Base-by-base conservation (phyloP, 2,329 filamentous ascomycete genomes). In the Calonectria leucothoes region DNA sequence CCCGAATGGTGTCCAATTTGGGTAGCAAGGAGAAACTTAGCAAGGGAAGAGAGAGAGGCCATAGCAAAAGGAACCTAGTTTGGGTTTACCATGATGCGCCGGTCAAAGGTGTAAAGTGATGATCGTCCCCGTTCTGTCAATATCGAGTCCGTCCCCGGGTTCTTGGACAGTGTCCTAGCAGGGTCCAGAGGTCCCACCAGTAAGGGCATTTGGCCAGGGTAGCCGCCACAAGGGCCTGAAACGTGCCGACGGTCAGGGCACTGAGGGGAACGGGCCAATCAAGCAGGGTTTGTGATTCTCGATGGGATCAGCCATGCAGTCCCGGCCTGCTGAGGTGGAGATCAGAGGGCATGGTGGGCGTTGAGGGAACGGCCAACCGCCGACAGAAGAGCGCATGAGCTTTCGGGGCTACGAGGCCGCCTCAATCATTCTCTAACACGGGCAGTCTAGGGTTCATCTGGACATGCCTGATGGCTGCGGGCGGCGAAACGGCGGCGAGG, bases 211-310 rank as follows among this genome's bases (percentile, higher is more conserved):
- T 69, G 71, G 52, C 4, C 66, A 67, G 57, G 59, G 65, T 59
- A 35, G 51, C 64, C 66, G 51, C 73, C 74, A 70, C 72, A 66
- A 71, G 73, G 77, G 65, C 76, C 78, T 80, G 78, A 80, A 80
- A 80, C 78, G 79, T 75, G 75, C 72, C 66, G 73, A 73, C 65
- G 67, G 70, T 65, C 74, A 77, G 67, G 74, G 66, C 33, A 33
- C 69, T 52, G 55, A 73, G 37, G 66, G 55, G 67, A 75, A 66
- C 45, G 63, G 45, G 49, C 73, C 73, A 76, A 76, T 74, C 61
- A 71, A 35, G 51, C 52, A 45, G 42, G 27, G 48, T 42, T 45
- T 51, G 42, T 51, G 66, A 65, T 69, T 72, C 66, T 74, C 55
- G 49, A 66, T 65, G 68, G 73, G 67, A 73, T 75, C 72, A 69